These are phyloP conservation scores for Clarireedia hainanense DNA, from an alignment of 2,329 filamentous ascomycete genomes.

Conservation along the genomic window DNA sequence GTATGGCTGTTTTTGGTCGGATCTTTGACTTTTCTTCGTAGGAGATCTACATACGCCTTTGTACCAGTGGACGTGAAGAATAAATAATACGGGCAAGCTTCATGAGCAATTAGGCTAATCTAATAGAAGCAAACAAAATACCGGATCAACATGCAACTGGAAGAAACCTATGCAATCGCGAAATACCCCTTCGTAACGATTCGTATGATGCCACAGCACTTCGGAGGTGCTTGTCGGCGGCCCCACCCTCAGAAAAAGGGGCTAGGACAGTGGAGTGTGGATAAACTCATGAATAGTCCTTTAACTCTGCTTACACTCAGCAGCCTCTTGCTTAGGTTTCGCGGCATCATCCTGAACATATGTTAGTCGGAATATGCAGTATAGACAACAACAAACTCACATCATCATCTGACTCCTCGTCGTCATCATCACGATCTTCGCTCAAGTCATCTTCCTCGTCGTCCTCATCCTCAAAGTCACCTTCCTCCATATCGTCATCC, in stretches of 20 bases:
- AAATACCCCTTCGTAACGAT: conserved; percentile 4
- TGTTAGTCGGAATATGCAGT: conserved; percentile 1
- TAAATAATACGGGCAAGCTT: conserved; percentile 14
- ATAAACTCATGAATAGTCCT: conserved; percentile 4
- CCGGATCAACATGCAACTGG: conserved; percentile 14
- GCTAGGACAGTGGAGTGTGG: conserved; percentile 1
- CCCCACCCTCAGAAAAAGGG: neutral
- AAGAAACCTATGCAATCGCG: conserved; percentile 20
- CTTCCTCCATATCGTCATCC: conserved; percentile 74
- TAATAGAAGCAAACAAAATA: conserved; percentile 21
- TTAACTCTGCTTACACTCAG: conserved; percentile 95
- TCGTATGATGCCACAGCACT: conserved; percentile 7
- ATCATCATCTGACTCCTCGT: conserved; percentile 74
- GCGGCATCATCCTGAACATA: conserved; percentile 66
- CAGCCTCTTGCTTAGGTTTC: conserved; percentile 89
- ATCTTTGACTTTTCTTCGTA: conserved; percentile 14
- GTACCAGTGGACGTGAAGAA: conserved; percentile 14
- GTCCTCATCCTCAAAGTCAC: conserved; percentile 74
- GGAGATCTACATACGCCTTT: conserved; percentile 17
- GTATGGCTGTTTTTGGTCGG: neutral
- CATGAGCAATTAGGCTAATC: conserved; percentile 27
- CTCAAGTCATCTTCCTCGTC: conserved; percentile 87
- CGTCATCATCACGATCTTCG: conserved; percentile 67
- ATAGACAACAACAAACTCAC: conserved; percentile 36
- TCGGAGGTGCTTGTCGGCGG: conserved; percentile 6